Evolutionary conservation across 805 yeast genomes (phyloP), one percentile per base, ranked within the genome.

Genomic region (Candida bentonensis): DNA sequence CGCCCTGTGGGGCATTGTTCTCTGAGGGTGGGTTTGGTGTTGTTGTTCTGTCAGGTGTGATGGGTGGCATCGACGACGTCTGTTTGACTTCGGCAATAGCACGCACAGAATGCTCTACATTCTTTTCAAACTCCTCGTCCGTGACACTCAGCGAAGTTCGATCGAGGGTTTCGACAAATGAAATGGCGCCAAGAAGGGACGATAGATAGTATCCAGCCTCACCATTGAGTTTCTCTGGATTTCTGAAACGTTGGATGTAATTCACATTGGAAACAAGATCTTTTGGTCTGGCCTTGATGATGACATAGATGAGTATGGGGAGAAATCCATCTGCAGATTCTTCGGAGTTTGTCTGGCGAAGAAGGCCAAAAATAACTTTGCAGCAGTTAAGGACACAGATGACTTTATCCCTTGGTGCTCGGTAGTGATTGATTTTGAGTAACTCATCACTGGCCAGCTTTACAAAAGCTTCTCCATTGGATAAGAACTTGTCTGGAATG

Each of bases 351-450:
- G 69, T 65, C 48, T 78, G 83, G 49, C 87, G 78, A 41, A 94
- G 73, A 46, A 85, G 69, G 9, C 95, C 94, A 67, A 87, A 88
- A 3, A 94, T 80, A 20, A 92, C 88, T 61, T 89, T 89, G 57
- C 96, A 89, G 44, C 92, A 78, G 62, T 92, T 94, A 49, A 92
- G 68, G 2, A 92, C 70, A 59, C 97, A 92, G 30, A 92, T 85
- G 49, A 86, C 77, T 57, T 92, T 92, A 58, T 94, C 98, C 44
- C 98, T 69, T 15, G 98, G 98, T 0, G 97, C 89, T 53, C 94
- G 74, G 59, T 82, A 94, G 44, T 75, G 70, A 60, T 82, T 82
- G 55, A 92, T 78, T 53, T 86, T 86, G 49, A 69, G 67, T 42
- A 92, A 68, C 61, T 92, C 97, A 11, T 66, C 67, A 1, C 79